These are phyloP conservation scores for Haplographium delicatum DNA, from an alignment of 495 filamentous ascomycete genomes.

Conservation along the genomic window DNA sequence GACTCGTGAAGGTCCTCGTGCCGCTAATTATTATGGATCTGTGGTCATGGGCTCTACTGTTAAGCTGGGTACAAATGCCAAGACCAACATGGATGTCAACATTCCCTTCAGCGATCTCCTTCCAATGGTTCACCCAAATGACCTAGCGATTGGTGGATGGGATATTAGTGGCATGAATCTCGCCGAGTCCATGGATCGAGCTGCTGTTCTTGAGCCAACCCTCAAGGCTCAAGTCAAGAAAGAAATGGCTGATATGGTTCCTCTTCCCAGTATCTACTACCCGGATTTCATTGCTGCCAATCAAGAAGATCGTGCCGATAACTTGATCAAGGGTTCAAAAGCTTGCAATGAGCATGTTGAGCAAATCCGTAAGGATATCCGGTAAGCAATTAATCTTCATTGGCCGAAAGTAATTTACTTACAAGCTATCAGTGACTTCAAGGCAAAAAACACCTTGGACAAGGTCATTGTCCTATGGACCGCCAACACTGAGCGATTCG, in stretches of 20 bases:
- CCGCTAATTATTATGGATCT: constrained; percentile 96
- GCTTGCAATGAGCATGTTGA: constrained; percentile 83
- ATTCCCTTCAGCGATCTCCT: constrained; percentile 91
- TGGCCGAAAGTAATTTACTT: constrained; percentile 1
- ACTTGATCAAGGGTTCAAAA: constrained; percentile 77
- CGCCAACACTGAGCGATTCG: constrained; percentile 96
- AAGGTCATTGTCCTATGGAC: constrained; percentile 99
- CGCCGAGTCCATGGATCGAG: constrained; percentile 91
- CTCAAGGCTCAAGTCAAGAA: constrained; percentile 85
- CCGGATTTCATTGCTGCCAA: constrained; percentile 99
- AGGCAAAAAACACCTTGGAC: constrained; percentile 76
- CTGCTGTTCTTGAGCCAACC: constrained; percentile 86
- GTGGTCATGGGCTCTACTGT: constrained; percentile 94
- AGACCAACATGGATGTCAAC: constrained; percentile 87
- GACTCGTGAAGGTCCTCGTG: constrained; percentile 77
- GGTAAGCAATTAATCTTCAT: constrained; percentile 44
- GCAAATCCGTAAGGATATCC: constrained; percentile 90
- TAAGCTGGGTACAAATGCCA: constrained; percentile 85
- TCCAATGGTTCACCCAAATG: constrained; percentile 97
- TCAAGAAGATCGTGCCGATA: constrained; percentile 96
- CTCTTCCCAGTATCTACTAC: constrained; percentile 94
- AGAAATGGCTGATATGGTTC: constrained; percentile 86
- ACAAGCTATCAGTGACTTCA: constrained; percentile 68
- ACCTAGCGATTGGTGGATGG: constrained; percentile 94
- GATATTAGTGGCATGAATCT: constrained; percentile 90